Base-by-base conservation (phyloP, 2,329 filamentous ascomycete genomes). In the Aspergillus sp. region DNA sequence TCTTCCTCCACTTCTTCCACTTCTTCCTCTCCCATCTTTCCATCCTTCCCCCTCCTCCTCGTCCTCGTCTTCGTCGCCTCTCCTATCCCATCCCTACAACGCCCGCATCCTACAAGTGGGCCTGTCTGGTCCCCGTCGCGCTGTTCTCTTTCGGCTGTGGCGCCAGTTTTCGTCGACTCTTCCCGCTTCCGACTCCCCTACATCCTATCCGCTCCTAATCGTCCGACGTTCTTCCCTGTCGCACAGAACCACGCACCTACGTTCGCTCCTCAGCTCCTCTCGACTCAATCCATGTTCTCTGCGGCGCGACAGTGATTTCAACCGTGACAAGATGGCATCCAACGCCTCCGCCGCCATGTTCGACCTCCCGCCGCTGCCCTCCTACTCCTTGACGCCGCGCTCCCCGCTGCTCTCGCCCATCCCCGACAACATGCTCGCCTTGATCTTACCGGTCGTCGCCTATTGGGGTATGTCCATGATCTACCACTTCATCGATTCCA, bases 401-500 rank as follows among this genome's bases (percentile, higher is more conserved):
- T 72, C 78, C 40, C 76, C 86, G 35, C 68, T 95, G 34, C 58
- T 95, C 38, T 67, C 84, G 26, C 82, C 80, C 61, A 71, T 93
- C 12, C 77, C 86, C 37, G 91, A 98, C 64, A 80, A 82, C 52
- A 78, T 82, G 60, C 67, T 94, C 16, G 76, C 82, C 28, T 69
- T 93, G 37, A 59, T 88, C 29, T 66, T 82, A 10, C 88, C 88
- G 17, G 73, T 95, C 39, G 57, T 85, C 48, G 82, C 81, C 36
- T 98, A 98, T 71, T 98, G 91, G 91, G 63, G 67, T 14, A 64
- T 93, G 19, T 96, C 89, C 13, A 63, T 84, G 57, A 64, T 89
- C 55, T 98, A 93, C 67, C 89, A 96, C 67, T 54, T 79, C 47
- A 78, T 96, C 52, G 91, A 98, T 63, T 68, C 78, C 37, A 79